Evolutionary conservation across 306 rosid genomes (phyloP), one percentile per base, ranked within the genome.

Genomic region (Trichosanthes cucumerina): DNA sequence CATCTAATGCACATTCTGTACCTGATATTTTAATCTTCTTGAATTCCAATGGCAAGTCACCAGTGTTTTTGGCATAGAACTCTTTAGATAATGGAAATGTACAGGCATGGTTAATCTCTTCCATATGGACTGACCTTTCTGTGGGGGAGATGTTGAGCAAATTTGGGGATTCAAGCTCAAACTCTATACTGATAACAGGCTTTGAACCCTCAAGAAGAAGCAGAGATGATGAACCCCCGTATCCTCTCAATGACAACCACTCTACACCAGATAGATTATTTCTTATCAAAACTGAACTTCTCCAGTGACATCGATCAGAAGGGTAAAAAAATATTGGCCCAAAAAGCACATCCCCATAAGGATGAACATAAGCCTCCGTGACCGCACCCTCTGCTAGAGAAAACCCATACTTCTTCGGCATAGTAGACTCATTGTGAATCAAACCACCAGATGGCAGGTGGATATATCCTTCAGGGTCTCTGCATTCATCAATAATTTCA

Each of bases 181-280:
- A 94, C 72, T 92, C 90, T 75, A 92, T 80, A 86, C 85, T 86
- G 53, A 70, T 84, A 77, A 94, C 85, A 59, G 82, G 89, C 80
- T 86, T 85, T 72, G 90, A 82, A 33, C 86, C 87, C 84, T 94
- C 95, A 21, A 87, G 87, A 79, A 89, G 81, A 44, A 79, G 91
- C 76, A 94, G 83, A 60, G 98, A 94, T 71, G 83, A 89, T 43
- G 91, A 86, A 70, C 95, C 97, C 88, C 98, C 97, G 78, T 82
- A 81, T 24, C 96, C 98, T 75, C 82, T 85, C 81, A 94, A 82
- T 38, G 90, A 85, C 78, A 90, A 71, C 89, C 95, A 92, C 81
- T 94, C 98, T 64, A 90, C 96, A 47, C 98, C 98, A 31, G 98
- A 89, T 70, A 94, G 95, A 86, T 92, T 94, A 88, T 92, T 94